Base-by-base conservation (phyloP, 139 green algal species). In the Chlamydomonas asymmetrica region DNA sequence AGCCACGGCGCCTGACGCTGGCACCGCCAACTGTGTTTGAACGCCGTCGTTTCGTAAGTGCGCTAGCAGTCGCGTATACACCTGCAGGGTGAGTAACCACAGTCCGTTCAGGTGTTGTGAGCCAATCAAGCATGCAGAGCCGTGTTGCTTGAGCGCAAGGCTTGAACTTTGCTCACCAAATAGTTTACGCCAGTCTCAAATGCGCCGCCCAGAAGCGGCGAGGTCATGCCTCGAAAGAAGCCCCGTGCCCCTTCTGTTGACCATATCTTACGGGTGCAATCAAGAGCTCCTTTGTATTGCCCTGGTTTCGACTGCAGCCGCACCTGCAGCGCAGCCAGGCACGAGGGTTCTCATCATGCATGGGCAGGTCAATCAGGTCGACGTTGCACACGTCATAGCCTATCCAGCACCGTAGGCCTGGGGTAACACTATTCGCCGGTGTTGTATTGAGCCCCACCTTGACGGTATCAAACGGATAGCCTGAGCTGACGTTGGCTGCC, bases 121-220 rank as follows among this genome's bases (percentile, higher is more conserved):
- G 45, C 18, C 45, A 13, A 52, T 52, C 13, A 52, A 16, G 45
- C 45, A 29, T n/a, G 56, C 16, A 63, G 25, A n/a, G 23, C 2
- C 10, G 23, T 62, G 23, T 27, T 27, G 52, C 52, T 27, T 27
- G 16, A 22, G 6, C 52, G 6, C 52, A 60, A 45, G 45, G 66
- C 66, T 63, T 13, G 39, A 20, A 6, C 56, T 7, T 5, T 18
- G 4, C 71, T 64, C 49, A 91, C 79, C 34, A 88, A 45, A 67
- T 95, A 96, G 78, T 93, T 96, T 22, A 96, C 73, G 0, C 89
- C 92, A 2, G 87, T 96, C 65, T 97, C 92, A 8, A 90, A 37
- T 1, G 89, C 87, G n/a, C 90, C 92, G 3, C 92, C 92, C 9
- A 97, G 52, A 35, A 97, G 78, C 2, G 91, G 92, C 1, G 89